Conservation (phyloP, 768 basidiomycete species). For the Phlebiopsis gigantea region DNA sequence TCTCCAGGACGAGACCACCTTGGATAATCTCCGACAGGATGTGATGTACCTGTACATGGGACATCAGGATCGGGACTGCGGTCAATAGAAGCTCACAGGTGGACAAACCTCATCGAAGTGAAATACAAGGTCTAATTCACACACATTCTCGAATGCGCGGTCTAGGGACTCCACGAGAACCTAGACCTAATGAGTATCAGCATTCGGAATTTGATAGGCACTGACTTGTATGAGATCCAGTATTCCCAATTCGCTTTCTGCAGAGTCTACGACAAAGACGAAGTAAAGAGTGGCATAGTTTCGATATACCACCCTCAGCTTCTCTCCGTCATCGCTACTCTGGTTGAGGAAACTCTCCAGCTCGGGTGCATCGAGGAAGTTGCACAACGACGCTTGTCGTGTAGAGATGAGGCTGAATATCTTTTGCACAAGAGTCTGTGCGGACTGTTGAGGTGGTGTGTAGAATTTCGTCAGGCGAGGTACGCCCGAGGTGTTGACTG, state of each 20-base stretch:
- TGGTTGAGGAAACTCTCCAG: conserved; percentile 67
- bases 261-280: conserved; percentile 93
- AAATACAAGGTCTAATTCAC: conserved; percentile 96
- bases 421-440: conserved; percentile 72
- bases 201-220: neutral
- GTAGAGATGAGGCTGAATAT: conserved; percentile 86
- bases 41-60: conserved; percentile 69
- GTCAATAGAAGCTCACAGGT: neutral
- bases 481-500: conserved; percentile 92
- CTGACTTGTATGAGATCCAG: conserved; percentile 93
- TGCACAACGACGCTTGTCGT: conserved; percentile 82
- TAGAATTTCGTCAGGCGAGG: conserved; percentile 87
- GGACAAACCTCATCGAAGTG: conserved; percentile 89
- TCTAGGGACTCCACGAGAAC: conserved; percentile 98
- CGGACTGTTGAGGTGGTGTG: conserved; percentile 64
- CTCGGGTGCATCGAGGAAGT: conserved; percentile 93
- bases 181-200: conserved; percentile 33
- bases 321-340: conserved; percentile 44
- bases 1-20: conserved; percentile 94
- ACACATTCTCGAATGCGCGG: conserved; percentile 95
- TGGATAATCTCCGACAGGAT: conserved; percentile 96
- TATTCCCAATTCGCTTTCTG: conserved; percentile 95
- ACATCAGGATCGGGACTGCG: neutral
- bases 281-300: conserved; percentile 97
- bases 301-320: conserved; percentile 87